Evolutionary conservation across 768 basidiomycete species (phyloP), one percentile per base, ranked within the genome.

Genomic region (Dentipellis sp.): DNA sequence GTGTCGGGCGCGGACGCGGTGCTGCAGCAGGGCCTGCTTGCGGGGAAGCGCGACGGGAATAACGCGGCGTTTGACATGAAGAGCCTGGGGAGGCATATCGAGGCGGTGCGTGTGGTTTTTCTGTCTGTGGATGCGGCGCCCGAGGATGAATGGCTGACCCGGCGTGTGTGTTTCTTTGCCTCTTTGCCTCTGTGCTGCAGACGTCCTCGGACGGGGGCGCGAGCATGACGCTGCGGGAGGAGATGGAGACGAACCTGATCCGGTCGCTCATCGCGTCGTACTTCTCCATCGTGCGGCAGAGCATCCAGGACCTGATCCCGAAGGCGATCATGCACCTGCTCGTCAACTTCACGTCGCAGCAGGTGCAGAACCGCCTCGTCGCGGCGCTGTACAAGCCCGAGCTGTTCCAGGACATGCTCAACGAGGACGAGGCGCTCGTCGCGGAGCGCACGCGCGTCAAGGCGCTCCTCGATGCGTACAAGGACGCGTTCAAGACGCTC

Each of bases 281-380:
- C 75, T 99, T 99, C 73, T 76, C 82, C 57, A 98, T 99, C 66
- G 89, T 94, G 21, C 86, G 97, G 45, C 94, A 98, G 70, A 91
- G 87, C 67, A 97, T 99, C 60, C 92, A 97, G 62, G 97, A 99
- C 69, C 78, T 97, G 55, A 82, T 99, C 17, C 97, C 97, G 36
- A 99, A 99, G 72, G 93, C 94, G 19, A 88, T 97, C 74, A 97
- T 98, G 95, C 95, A 97, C 73, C 82, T 94, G 63, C 80, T 98
- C 59, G 95, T 99, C 67, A 98, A 97, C 72, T 80, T 91, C 66
- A 94, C 94, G n/a, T 86, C 92, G 47, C 89, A 97, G 67, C 89
- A 93, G 16, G 92, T 99, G 22, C 97, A 98, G 72, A 97, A 97
- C 68, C 83, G 97, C 19, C 77, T 99, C 35, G 97, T 99, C n/a